Base-by-base conservation (phyloP, 192 early-diverging fungal genomes). In the Gryganskiella cystojenkinii region DNA sequence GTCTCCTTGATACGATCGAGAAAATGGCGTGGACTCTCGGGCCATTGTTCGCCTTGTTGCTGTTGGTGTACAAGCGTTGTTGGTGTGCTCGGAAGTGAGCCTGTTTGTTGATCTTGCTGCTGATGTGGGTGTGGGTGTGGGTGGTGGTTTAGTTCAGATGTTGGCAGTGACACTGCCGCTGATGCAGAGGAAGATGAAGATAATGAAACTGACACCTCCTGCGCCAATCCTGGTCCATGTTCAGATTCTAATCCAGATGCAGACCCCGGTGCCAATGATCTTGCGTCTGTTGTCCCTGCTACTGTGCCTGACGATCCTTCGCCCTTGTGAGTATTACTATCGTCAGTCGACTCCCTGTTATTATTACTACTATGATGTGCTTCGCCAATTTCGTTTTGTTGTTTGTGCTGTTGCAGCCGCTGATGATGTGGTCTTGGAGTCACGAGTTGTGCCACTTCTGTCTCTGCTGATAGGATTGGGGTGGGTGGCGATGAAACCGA, bases 1-100 rank as follows among this genome's bases (percentile, higher is more conserved):
- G 84, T 85, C 46, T 83, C 64, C 35, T 81, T 73, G 53, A 85
- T 45, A 46, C 82, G 63, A 31, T 81, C 84, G n/a, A 85, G 59
- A 40, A 70, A 81, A 40, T 81, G 68, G 46, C 70, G 65, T 34
- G 73, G 84, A n/a, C 51, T 76, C 59, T 78, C 84, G 47, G 57
- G 79, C 68, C 71, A 71, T 2, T 53, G 27, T 14, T 20, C 33
- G 14, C 33, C 45, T 43, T 4, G 24, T 46, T 27, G 22, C 30
- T 6, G 54, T 19, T 19, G 30, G 31, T 46, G 54, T 17, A 10
- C 42, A 4, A 15, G 3, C 15, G 55, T 7, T 17, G 30, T 24
- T 49, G 43, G n/a, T 10, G 28, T 56, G 25, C 5, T 1, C 19
- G 43, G 28, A 24, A 4, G 42, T 47, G 37, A 25, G 6, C 40